A percentile compares a stretch with the other conserved stretches of the same genome.
phyloP scores from a whole-genome alignment of 495 filamentous ascomycete species.

The Collariella sp. region DNA sequence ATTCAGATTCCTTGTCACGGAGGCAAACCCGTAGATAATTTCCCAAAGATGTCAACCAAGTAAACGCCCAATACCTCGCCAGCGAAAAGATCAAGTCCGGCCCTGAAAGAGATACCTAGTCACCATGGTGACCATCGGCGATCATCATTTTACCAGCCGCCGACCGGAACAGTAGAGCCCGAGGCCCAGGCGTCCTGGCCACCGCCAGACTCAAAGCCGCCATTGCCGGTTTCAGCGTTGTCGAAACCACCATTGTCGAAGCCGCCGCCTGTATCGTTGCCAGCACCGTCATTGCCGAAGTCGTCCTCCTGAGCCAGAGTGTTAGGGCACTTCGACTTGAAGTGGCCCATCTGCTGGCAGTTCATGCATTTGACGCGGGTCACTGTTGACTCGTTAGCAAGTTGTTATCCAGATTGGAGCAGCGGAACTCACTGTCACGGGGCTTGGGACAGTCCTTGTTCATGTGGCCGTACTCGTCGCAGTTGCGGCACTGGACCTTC shows the following conservation, averaged over 20 bases:
- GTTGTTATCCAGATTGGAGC: background rate
- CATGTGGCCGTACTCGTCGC: conserved; percentile 61
- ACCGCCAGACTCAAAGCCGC: background rate
- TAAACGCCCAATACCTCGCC: background rate
- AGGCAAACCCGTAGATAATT: background rate
- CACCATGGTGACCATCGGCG: background rate
- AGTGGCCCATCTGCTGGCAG: conserved; percentile 72
- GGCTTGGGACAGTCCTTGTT: conserved; percentile 68
- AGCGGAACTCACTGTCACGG: conserved; percentile 50
- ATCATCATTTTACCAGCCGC: conserved; percentile 18
- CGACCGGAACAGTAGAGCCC: background rate
- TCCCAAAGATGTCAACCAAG: conserved; percentile 2
- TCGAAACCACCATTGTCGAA: conserved; percentile 2
- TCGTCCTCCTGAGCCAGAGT: conserved; percentile 31
- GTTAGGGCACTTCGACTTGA: conserved; percentile 50
- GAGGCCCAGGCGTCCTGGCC: conserved; percentile 7
- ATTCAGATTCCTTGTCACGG: background rate
- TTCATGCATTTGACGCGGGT: conserved; percentile 65
- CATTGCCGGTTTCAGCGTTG: background rate
- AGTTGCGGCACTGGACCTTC: conserved; percentile 63
- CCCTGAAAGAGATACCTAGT: conserved; percentile 2
- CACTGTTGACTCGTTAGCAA: conserved; percentile 30
- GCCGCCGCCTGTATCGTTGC: background rate
- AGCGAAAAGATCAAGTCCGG: background rate
- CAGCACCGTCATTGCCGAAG: conserved; percentile 6